Evolutionary conservation across 352 stramenopile genomes (phyloP).

Genomic region (Pilasporangium apinafurcum): DNA sequence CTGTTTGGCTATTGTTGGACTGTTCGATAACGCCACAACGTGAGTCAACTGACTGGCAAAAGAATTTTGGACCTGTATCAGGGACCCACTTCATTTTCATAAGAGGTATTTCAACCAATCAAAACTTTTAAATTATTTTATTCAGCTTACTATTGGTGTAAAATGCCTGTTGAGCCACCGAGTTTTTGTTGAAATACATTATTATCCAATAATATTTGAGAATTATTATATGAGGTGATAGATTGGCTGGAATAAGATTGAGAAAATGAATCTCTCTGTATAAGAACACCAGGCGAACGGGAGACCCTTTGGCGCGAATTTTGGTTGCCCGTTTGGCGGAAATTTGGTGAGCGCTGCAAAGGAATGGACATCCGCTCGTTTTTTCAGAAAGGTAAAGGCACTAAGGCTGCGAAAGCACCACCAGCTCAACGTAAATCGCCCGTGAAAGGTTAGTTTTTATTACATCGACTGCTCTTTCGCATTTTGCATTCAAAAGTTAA

Average conservation of each 20-base stretch:
- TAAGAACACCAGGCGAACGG: conserved; percentile 1
- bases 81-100: neutral
- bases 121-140: neutral
- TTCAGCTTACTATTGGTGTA: neutral
- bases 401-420: neutral
- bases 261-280: too few relatives aligned
- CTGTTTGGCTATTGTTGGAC: neutral
- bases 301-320: neutral
- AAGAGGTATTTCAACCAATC: conserved; percentile 4
- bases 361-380: conserved; percentile 86
- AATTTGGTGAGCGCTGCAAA: conserved; percentile 4
- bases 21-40: neutral
- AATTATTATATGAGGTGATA: too few relatives aligned
- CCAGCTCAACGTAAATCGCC: too few relatives aligned
- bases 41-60: too few relatives aligned
- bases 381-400: conserved; percentile 49
- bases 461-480: too few relatives aligned
- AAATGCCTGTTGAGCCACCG: too few relatives aligned
- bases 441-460: too few relatives aligned
- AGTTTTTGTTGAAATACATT: too few relatives aligned
- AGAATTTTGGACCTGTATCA: too few relatives aligned
- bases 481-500: neutral
- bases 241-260: too few relatives aligned
- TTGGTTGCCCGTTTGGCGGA: conserved; percentile 18
- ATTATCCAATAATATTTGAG: too few relatives aligned